Conservation (phyloP, 345 rosid genomes). For the Arabidopsis arenosa region DNA sequence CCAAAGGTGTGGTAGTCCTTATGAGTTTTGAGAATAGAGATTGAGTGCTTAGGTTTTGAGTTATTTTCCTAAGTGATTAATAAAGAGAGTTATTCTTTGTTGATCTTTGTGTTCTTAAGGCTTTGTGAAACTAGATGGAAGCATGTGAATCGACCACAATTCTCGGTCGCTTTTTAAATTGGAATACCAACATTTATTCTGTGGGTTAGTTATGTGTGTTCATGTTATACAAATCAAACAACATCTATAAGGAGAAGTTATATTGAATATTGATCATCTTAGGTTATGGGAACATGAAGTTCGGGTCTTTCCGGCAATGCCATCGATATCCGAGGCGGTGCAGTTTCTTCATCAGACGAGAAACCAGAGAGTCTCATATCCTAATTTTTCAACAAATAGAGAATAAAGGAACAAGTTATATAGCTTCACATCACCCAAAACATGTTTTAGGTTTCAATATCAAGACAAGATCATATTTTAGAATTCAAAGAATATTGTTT, state of each 20-base stretch:
- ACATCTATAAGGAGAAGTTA: neutral
- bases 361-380: slow-evolving; percentile 30
- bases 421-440: neutral
- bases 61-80: too few species aligned
- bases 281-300: slow-evolving; percentile 21
- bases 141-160: slow-evolving; percentile 12
- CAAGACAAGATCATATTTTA: neutral
- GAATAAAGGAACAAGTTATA: neutral
- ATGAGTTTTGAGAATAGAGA: too few species aligned
- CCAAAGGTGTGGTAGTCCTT: too few species aligned
- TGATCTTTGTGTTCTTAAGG: too few species aligned
- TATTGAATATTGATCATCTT: neutral
- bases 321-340: slow-evolving; percentile 7
- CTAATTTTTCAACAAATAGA: slow-evolving; percentile 9
- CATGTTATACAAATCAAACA: slow-evolving; percentile 23
- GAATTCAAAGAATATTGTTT: slow-evolving; percentile 7
- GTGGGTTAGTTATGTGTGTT: slow-evolving; percentile 4
- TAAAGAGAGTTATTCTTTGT: too few species aligned
- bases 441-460: neutral
- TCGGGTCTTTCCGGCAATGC: slow-evolving; percentile 18
- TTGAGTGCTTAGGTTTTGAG: too few species aligned
- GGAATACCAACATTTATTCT: neutral
- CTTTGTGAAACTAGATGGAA: too few species aligned
- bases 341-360: slow-evolving; percentile 39
- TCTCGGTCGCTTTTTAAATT: neutral